Conservation (phyloP, 441 rosid genomes). For the Erodium texanum region DNA sequence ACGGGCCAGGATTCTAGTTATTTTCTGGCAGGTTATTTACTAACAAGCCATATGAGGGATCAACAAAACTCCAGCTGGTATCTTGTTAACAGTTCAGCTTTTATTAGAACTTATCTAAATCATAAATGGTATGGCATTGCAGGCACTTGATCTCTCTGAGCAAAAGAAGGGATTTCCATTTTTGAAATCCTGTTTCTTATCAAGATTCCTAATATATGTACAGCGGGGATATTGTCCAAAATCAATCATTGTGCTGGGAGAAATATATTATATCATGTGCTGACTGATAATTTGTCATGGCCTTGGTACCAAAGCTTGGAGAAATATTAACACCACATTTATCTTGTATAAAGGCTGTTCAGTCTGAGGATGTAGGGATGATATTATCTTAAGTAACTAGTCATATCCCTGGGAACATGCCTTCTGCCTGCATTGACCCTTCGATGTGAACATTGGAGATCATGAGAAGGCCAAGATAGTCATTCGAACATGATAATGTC, state of each 20-base stretch:
- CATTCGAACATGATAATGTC: not conserved
- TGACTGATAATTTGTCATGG: not conserved
- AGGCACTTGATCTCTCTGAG: conserved; percentile 16
- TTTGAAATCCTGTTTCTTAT: conserved; percentile 5
- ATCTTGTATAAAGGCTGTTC: conserved; percentile 1
- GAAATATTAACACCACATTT: not conserved
- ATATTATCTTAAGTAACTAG: not conserved
- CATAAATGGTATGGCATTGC: conserved; percentile 13
- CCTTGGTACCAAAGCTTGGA: not conserved
- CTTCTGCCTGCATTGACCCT: conserved; percentile 3
- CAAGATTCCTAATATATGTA: not conserved
- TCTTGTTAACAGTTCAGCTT: conserved; percentile 6
- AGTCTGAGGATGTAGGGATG: conserved; percentile 1
- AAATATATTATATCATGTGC: not conserved
- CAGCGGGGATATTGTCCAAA: not conserved
- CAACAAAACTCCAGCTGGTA: not conserved
- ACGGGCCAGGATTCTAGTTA: not conserved
- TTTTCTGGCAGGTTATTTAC: not conserved
- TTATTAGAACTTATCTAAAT: conserved; percentile 14
- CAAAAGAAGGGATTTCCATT: conserved; percentile 11
- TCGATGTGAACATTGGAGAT: not conserved
- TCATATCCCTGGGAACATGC: conserved; percentile 7
- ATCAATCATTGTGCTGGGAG: not conserved
- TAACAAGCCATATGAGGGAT: conserved; percentile 8
- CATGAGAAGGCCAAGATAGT: conserved; percentile 3